phyloP scores from a whole-genome alignment of 352 stramenopile species.

The Elongisporangium undulatum region DNA sequence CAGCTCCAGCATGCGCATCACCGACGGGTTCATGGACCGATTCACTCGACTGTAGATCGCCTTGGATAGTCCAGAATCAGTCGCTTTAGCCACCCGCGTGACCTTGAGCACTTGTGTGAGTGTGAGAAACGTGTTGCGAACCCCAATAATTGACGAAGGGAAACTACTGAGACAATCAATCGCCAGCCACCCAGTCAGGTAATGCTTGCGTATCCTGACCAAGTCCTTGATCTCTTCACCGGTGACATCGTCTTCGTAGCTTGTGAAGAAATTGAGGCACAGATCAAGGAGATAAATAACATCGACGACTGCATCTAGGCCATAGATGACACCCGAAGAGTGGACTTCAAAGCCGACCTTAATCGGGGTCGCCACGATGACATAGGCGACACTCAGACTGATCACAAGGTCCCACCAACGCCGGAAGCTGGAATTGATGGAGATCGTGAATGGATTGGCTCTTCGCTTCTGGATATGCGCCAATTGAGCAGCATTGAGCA shows the following conservation, averaged over 20 bases:
- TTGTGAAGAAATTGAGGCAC: constrained; percentile 59
- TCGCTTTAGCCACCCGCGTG: constrained; percentile 46
- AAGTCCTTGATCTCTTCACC: constrained; percentile 59
- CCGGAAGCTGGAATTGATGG: constrained; percentile 51
- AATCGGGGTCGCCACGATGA: constrained; percentile 48
- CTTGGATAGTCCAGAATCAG: constrained; percentile 43
- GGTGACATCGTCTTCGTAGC: constrained; percentile 54
- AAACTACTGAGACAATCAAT: constrained; percentile 55
- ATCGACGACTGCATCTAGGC: constrained; percentile 44
- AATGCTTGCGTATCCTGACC: constrained; percentile 47
- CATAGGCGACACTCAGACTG: constrained; percentile 40
- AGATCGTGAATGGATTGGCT: constrained; percentile 47
- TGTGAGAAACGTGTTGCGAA: constrained; percentile 24
- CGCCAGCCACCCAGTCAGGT: constrained; percentile 50
- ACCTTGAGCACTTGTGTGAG: constrained; percentile 60
- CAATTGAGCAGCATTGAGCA: constrained; percentile 53
- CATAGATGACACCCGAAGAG: constrained; percentile 22
- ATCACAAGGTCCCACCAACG: constrained; percentile 63
- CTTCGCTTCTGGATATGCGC: constrained; percentile 51
- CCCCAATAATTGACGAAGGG: constrained; percentile 31
- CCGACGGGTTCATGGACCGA: constrained; percentile 58
- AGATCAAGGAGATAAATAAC: constrained; percentile 55
- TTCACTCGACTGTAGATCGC: constrained; percentile 46
- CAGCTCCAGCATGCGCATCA: constrained; percentile 66
- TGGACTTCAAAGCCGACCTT: constrained; percentile 49